These are phyloP conservation scores for Calonectria naviculata DNA, from an alignment of 2,329 filamentous ascomycete species.

Conservation along the genomic window DNA sequence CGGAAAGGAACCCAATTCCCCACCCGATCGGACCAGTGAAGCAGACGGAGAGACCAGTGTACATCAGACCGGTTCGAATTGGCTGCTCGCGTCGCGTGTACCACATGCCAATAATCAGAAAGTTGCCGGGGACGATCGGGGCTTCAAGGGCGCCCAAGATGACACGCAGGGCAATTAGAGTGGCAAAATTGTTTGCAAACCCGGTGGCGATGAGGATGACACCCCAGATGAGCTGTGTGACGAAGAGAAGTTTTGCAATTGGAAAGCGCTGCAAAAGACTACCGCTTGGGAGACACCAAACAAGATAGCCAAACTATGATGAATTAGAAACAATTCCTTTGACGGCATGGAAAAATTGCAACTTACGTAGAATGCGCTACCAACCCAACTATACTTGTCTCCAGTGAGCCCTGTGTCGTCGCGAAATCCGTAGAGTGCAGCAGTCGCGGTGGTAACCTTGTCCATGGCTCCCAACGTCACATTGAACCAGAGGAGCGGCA, in stretches of 20 bases:
- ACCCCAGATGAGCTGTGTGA: conserved; percentile 41
- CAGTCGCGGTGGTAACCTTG: conserved; percentile 45
- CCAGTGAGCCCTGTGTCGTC: conserved; percentile 37
- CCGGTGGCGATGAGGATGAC: conserved; percentile 41
- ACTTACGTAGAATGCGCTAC: conserved; percentile 20
- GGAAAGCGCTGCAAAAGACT: conserved; percentile 47
- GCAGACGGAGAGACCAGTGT: conserved; percentile 33
- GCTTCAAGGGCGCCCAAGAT: conserved; percentile 46
- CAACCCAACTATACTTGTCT: conserved; percentile 39
- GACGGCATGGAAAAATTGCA: background rate
- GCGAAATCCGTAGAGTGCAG: conserved; percentile 41
- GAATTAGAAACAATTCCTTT: background rate
- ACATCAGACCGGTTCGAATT: conserved; percentile 38
- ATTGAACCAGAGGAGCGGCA: conserved; percentile 40
- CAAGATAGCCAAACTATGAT: conserved; percentile 46
- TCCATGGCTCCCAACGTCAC: conserved; percentile 43
- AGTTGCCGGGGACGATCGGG: conserved; percentile 36
- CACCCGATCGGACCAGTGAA: conserved; percentile 35
- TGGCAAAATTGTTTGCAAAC: conserved; percentile 39
- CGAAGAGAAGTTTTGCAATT: conserved; percentile 46
- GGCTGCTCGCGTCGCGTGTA: conserved; percentile 43
- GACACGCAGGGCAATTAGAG: conserved; percentile 40
- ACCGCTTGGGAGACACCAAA: conserved; percentile 46
- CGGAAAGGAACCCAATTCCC: conserved; percentile 28
- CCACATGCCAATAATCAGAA: conserved; percentile 45